Base-by-base conservation (phyloP, 1,284 basidiomycete genomes). In the Thecaphora frezii region DNA sequence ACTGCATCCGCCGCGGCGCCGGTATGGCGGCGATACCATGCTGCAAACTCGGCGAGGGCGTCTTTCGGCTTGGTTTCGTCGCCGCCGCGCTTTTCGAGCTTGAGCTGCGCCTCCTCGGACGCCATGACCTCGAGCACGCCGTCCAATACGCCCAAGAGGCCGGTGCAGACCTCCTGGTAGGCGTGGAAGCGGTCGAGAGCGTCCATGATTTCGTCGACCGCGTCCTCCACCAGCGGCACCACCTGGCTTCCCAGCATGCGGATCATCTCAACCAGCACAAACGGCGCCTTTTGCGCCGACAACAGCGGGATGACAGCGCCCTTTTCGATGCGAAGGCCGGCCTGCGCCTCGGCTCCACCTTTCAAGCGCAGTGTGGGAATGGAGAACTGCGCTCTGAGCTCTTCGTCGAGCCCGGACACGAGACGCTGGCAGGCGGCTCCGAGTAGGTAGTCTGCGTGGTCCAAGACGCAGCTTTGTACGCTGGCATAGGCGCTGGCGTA, bases 261-360 rank as follows among this genome's bases (percentile, higher is more conserved):
- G 28, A 78, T 69, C 48, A 76, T 65, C 45, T 77, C 71, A 16
- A 77, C 71, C 22, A 78, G 54, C n/a, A 78, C 76, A 40, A 73
- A 67, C 3, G 76, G 76, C 14, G 75, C 74, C 2, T 68, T 44
- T 23, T 71, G 64, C 2, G 76, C 70, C 23, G 71, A 67, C 1
- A 70, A 45, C 30, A 76, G 48, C 18, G 71, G 66, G 12, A 54
- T 44, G 30, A 60, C 46, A 19, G 54, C 14, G n/a, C 18, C 5
- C n/a, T 33, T 18, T 2, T 19, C 26, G 16, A 5, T 26, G 37
- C 44, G 7, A 30, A 14, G 14, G 8, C 24, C 30, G 10, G 19
- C 23, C 16, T 25, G 47, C 44, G 40, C 22, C n/a, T n/a, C n/a
- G n/a, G n/a, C n/a, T n/a, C 22, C 16, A 26, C n/a, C 23, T 22